These are phyloP conservation scores for Trichosporon ovoides DNA, from an alignment of 1,284 basidiomycete genomes.

Conservation along the genomic window DNA sequence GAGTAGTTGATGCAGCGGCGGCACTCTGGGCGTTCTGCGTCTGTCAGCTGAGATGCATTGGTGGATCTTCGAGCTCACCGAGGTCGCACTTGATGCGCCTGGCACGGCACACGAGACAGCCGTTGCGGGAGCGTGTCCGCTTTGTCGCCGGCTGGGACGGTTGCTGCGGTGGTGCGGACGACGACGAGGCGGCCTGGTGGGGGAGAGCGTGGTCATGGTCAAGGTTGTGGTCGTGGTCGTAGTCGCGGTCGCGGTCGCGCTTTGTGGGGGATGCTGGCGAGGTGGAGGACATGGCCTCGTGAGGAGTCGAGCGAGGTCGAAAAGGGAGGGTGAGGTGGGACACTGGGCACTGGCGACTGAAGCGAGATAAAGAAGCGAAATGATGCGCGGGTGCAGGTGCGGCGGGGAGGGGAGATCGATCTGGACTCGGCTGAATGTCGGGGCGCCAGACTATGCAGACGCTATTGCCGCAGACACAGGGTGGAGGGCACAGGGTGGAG, in stretches of 20 bases:
- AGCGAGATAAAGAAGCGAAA: too few relatives aligned
- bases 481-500: too few relatives aligned
- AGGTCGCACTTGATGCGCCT: conserved; percentile 37
- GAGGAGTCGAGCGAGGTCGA: too few relatives aligned
- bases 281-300: not conserved
- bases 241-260: not conserved
- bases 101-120: conserved; percentile 38
- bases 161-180: not conserved
- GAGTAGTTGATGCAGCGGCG: conserved; percentile 22
- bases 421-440: too few relatives aligned
- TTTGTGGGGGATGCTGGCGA: not conserved
- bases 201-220: too few relatives aligned
- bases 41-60: not conserved
- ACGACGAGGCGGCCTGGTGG: not conserved
- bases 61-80: conserved; percentile 16
- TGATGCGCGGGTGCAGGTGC: too few relatives aligned
- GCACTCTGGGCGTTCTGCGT: conserved; percentile 7
- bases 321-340: too few relatives aligned
- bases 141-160: conserved; percentile 1
- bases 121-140: conserved; percentile 27
- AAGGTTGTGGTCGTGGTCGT: too few relatives aligned
- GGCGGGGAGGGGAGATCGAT: too few relatives aligned
- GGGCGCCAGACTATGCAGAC: too few relatives aligned
- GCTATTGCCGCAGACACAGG: too few relatives aligned
- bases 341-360: too few relatives aligned